phyloP scores from a whole-genome alignment of 2,329 filamentous ascomycete species.

The Polychaeton citri region DNA sequence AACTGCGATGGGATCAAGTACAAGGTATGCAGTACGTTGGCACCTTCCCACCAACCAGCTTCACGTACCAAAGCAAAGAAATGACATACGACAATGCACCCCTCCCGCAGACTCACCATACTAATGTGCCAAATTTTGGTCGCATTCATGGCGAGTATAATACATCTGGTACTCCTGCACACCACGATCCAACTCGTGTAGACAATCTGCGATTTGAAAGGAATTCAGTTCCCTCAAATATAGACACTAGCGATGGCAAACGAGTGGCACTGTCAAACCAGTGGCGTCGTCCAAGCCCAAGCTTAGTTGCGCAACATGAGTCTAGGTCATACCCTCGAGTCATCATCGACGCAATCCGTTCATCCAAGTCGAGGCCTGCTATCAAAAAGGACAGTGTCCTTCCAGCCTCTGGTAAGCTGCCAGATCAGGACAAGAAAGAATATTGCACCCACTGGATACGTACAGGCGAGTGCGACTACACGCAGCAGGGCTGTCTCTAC shows the following conservation, averaged over 20 bases:
- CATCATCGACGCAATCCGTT: slow-evolving; percentile 18
- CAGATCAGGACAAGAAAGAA: slow-evolving; percentile 46
- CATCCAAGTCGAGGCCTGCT: slow-evolving; percentile 14
- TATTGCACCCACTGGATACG: slow-evolving; percentile 89
- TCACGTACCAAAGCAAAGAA: slow-evolving; percentile 10
- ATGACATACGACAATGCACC: slow-evolving; percentile 2
- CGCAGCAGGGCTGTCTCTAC: slow-evolving; percentile 74
- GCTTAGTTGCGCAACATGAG: slow-evolving; percentile 1
- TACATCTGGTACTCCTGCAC: neutral
- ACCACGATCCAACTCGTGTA: neutral
- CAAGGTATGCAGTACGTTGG: slow-evolving; percentile 20
- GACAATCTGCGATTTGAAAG: slow-evolving; percentile 2
- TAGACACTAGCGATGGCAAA: slow-evolving; percentile 11
- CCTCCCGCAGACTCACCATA: slow-evolving; percentile 5
- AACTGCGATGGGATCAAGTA: slow-evolving; percentile 18
- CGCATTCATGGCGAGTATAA: neutral
- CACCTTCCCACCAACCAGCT: slow-evolving; percentile 11
- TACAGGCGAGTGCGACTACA: slow-evolving; percentile 71
- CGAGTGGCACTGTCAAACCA: slow-evolving; percentile 9
- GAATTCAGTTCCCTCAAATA: no score
- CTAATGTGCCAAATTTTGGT: slow-evolving; percentile 5
- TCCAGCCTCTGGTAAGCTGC: slow-evolving; percentile 25
- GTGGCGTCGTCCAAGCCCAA: slow-evolving; percentile 1
- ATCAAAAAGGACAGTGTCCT: slow-evolving; percentile 10
- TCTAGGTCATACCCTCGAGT: slow-evolving; percentile 5